Percentiles rank a stretch among this genome's conserved stretches.
Conservation (phyloP, 2,329 filamentous ascomycete species). For the Venturia pyrina region DNA sequence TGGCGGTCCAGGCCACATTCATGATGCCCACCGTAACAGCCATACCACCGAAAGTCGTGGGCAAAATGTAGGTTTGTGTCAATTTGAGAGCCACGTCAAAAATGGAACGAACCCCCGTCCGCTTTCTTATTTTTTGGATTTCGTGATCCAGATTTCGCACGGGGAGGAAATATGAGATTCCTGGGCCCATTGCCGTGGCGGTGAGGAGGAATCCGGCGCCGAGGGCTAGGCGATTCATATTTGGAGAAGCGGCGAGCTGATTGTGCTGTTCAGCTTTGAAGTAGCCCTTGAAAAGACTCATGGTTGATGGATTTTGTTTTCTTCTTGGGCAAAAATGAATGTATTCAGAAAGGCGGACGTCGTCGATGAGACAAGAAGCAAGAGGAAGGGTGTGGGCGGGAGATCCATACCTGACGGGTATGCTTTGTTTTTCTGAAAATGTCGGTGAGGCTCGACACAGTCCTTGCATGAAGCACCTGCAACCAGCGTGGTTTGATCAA, state of each 20-base stretch:
- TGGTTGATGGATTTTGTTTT: not conserved
- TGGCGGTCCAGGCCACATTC: not conserved
- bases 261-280: not conserved
- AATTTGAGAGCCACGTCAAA: not conserved
- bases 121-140: not conserved
- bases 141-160: not conserved
- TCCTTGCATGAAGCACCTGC: not conserved
- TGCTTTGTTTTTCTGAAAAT: not conserved
- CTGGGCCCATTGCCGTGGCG: not conserved
- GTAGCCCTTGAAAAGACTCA: not conserved
- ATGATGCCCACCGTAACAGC: not conserved
- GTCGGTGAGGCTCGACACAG: not conserved
- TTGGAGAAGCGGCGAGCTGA: not conserved
- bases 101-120: not conserved
- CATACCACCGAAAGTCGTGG: not conserved
- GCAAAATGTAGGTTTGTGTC: not conserved
- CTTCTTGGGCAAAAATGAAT: not conserved
- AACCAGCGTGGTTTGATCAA: not conserved
- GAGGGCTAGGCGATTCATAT: not conserved
- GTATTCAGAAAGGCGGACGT: not conserved
- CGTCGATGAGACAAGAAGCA: not conserved
- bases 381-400: not conserved
- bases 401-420: not conserved
- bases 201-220: not conserved
- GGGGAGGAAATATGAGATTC: conserved; percentile 3